Base-by-base conservation (phyloP, 306 rosid species). In the Styphnolobium japonicum region DNA sequence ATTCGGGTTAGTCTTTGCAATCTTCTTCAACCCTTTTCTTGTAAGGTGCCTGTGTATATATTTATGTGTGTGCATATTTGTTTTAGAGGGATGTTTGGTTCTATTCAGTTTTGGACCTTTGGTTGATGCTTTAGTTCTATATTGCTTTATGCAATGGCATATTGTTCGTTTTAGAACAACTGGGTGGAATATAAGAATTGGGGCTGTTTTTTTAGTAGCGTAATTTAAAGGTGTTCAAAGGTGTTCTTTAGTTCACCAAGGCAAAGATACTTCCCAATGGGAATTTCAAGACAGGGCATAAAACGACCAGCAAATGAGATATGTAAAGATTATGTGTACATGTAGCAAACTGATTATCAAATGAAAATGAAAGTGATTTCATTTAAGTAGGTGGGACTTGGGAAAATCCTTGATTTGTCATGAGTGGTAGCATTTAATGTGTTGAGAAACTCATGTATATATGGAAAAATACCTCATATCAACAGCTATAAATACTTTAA, bases 1-100 rank as follows among this genome's bases (percentile, higher is more conserved):
- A 95, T 91, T 95, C 99, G 33, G 99, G 99, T 93, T 10, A 75
- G 92, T 84, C 75, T 43, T 21, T 75, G 52, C 34, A 73, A 52
- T 76, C 34, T 34, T 48, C 31, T 69, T 86, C 33, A 43, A 55
- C 39, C 34, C 7, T 45, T 61, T 5, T 61, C 36, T 55, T 46
- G 7, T 39, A 52, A 34, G 25, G 6, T 67, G 49, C 14, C 22
- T 53, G 7, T 60, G 37, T 57, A 62, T 23, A 18, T 43, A 0
- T 55, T 79, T 83, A 10, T 60, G 31, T 37, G 2, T 85, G 79
- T 68, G 45, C 23, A 4, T 57, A 15, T 43, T 29, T 83, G 39
- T 67, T 48, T 73, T 56, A 43, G 46, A 63, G 29, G 10, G 19
- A 7, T 49, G 33, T 25, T 46, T 46, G 63, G 37, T 61, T 76